These are phyloP conservation scores for Eragrostis tef DNA, from an alignment of 202 grass and related monocot species.

Conservation along the genomic window DNA sequence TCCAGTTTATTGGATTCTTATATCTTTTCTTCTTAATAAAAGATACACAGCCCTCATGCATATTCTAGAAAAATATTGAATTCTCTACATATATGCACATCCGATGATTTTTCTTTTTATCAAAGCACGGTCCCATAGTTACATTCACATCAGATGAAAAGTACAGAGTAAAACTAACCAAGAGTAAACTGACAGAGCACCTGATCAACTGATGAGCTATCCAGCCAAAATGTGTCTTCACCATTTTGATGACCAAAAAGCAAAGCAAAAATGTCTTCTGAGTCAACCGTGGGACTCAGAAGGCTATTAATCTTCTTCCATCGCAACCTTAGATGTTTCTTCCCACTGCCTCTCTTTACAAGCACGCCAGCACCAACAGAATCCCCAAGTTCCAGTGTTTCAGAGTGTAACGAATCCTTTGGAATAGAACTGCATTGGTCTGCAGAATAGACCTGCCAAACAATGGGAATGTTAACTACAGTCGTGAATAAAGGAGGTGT, in stretches of 20 bases:
- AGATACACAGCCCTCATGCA: too few species aligned
- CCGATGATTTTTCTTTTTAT: not conserved
- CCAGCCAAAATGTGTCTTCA: constrained; percentile 93
- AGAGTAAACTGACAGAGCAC: constrained; percentile 51
- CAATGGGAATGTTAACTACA: constrained; percentile 49
- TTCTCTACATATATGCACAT: not conserved
- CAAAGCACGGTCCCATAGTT: constrained; percentile 8
- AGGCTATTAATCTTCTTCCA: constrained; percentile 85
- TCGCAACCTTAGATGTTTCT: constrained; percentile 60
- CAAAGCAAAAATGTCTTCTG: constrained; percentile 68
- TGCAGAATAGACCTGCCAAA: constrained; percentile 64
- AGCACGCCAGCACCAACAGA: constrained; percentile 21
- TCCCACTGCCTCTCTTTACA: constrained; percentile 34
- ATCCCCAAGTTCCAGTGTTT: constrained; percentile 33
- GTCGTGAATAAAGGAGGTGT: not conserved
- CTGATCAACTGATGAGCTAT: constrained; percentile 93
- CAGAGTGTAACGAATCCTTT: constrained; percentile 41
- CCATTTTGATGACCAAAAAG: constrained; percentile 70
- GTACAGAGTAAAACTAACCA: constrained; percentile 17
- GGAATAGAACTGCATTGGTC: constrained; percentile 41
- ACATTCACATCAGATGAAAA: constrained; percentile 24
- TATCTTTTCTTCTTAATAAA: not conserved
- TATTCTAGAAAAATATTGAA: not conserved
- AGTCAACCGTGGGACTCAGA: constrained; percentile 43
- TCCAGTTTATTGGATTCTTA: not conserved